Conservation (phyloP, 2,329 filamentous ascomycete species). For the Alternaria atra region DNA sequence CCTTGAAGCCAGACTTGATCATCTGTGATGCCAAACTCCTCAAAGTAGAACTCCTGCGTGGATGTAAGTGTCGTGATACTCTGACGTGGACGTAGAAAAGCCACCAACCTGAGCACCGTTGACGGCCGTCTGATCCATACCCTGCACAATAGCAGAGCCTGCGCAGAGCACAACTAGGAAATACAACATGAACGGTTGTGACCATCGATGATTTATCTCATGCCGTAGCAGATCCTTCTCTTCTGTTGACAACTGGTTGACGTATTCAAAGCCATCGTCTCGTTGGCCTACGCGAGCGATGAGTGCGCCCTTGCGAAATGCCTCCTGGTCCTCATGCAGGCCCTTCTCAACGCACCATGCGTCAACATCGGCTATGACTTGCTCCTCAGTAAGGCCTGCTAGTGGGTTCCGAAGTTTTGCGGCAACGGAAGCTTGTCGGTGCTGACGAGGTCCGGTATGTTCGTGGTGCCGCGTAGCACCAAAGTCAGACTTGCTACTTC, state of each 20-base stretch:
- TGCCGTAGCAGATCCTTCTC: conserved; percentile 67
- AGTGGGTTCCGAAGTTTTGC: conserved; percentile 63
- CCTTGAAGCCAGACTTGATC: conserved; percentile 40
- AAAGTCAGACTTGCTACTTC: conserved; percentile 36
- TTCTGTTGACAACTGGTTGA: conserved; percentile 60
- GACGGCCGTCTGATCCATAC: conserved; percentile 52
- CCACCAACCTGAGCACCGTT: conserved; percentile 42
- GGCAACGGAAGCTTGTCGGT: conserved; percentile 34
- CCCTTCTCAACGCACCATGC: conserved; percentile 62
- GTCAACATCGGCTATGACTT: conserved; percentile 64
- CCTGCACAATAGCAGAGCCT: conserved; percentile 74
- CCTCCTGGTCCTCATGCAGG: conserved; percentile 59
- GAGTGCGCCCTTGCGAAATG: conserved; percentile 62
- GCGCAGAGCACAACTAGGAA: conserved; percentile 72
- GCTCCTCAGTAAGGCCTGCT: conserved; percentile 60
- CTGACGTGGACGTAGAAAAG: neutral
- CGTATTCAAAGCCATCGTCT: conserved; percentile 58
- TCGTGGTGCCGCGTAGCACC: conserved; percentile 32
- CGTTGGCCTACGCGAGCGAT: conserved; percentile 57
- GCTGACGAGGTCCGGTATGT: conserved; percentile 22
- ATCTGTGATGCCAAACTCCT: conserved; percentile 37
- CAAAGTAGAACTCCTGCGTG: conserved; percentile 39
- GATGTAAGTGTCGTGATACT: neutral
- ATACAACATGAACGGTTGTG: conserved; percentile 72
- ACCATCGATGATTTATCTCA: conserved; percentile 74